Evolutionary conservation across 257 asterid species (phyloP), one percentile per base, ranked within the genome.

Genomic region (Phtheirospermum japonicum): DNA sequence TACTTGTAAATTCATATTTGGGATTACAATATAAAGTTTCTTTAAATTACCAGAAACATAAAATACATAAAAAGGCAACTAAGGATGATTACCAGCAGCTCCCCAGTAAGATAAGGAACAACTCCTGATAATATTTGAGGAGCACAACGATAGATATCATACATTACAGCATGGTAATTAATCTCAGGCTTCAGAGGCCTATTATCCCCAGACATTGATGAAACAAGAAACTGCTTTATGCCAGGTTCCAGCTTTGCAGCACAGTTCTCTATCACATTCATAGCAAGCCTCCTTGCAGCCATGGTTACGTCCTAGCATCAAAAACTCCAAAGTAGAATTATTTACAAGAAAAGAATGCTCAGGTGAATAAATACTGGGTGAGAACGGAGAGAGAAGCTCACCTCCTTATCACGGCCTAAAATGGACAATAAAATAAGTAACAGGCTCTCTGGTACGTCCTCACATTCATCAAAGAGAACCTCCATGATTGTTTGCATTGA

Each of bases 401-500:
- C 97, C 72, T 83, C 71, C 74, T 72, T 85, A 67, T 83, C 79
- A 64, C 84, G 81, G 63, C 95, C 95, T 61, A 90, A 76, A 74
- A 74, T 76, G 19, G 96, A 83, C 71, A 90, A 64, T 14, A 90
- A 61, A 56, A 75, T 73, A 61, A 74, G 78, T 66, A 90, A 71
- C 72, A 90, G 91, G 66, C 82, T 78, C 74, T 88, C 95, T 30
- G 71, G 83, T 33, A 83, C 79, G 72, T 90, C 98, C 77, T 88
- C 96, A 56, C 96, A 82, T 74, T 90, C 98, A 74, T 90, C 96
- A 42, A 88, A 66, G 65, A 90, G 76, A 76, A 82, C 89, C 59
- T 75, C 87, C 95, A 90, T 85, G 60, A 90, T 90, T 49, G 87
- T 84, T 73, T 90, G 87, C 96, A 90, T 90, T 52, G 98, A 90